Percentiles rank a stretch among this genome's conserved stretches.
These are phyloP conservation scores for Isoetes taiwanensis DNA, from an alignment of 75 land plant genomes.

Conservation along the genomic window DNA sequence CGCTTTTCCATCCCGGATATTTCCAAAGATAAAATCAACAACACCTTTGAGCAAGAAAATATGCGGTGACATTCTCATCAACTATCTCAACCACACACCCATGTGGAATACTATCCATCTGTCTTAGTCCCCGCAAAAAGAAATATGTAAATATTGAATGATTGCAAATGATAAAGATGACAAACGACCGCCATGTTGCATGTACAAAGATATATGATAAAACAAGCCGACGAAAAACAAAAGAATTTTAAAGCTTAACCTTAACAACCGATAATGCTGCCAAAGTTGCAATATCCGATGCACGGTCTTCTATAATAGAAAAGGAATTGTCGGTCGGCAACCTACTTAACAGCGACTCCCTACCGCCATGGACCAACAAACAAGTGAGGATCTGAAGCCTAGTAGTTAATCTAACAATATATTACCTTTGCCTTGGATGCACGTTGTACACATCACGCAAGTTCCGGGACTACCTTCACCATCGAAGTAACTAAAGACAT, in stretches of 20 bases:
- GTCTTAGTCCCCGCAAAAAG: conserved; percentile 30
- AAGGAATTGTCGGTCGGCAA: no score
- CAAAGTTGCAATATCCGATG: conserved; percentile 59
- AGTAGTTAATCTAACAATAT: no score
- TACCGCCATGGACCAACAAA: no score
- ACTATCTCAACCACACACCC: conserved; percentile 61
- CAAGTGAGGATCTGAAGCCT: no score
- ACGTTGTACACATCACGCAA: conserved; percentile 32
- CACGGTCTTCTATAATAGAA: conserved; percentile 9
- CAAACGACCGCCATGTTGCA: no score
- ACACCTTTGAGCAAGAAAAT: conserved; percentile 48
- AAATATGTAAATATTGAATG: no score
- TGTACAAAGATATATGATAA: not conserved
- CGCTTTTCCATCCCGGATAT: conserved; percentile 48
- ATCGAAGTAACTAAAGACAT: conserved; percentile 48
- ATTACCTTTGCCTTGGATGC: conserved; percentile 45
- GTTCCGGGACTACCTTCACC: conserved; percentile 52
- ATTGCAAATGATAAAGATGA: no score
- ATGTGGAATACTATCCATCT: conserved; percentile 28
- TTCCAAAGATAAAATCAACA: conserved; percentile 46
- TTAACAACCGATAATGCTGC: conserved; percentile 44
- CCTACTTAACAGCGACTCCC: no score
- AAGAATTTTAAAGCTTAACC: conserved; percentile 20
- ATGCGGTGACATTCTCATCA: conserved; percentile 55
- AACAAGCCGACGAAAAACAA: not conserved